These are phyloP conservation scores for Trichomonascaceae sp. DNA, from an alignment of 1,139 yeast genomes.

Conservation along the genomic window DNA sequence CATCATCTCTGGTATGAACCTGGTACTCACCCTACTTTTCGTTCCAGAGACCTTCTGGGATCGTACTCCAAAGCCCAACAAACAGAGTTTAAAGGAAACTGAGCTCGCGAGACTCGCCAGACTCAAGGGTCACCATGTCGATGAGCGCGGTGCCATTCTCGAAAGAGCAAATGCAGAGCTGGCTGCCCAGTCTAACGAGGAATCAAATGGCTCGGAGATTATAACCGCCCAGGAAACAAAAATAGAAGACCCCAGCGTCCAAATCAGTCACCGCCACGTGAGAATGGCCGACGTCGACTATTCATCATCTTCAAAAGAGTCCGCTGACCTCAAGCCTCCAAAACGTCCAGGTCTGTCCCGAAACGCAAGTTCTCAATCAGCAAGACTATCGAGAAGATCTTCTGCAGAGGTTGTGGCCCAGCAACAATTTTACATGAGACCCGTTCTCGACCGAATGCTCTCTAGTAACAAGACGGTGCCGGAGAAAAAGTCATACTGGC, in stretches of 20 bases:
- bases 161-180: background rate
- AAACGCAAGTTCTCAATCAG: background rate
- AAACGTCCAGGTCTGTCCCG: background rate
- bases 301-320: background rate
- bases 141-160: background rate
- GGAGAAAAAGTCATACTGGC: conserved; percentile 14
- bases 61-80: conserved; percentile 37
- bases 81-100: conserved; percentile 38
- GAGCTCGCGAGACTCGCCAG: conserved; percentile 34
- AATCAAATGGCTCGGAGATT: too few species aligned
- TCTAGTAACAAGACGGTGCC: conserved; percentile 8
- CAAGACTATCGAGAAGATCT: background rate
- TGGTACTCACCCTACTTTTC: conserved; percentile 36
- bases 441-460: conserved; percentile 6
- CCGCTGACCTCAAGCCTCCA: background rate
- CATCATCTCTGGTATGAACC: conserved; percentile 37
- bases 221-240: too few species aligned
- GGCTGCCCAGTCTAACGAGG: background rate
- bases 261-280: background rate
- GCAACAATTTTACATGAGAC: conserved; percentile 5
- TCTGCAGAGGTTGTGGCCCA: background rate
- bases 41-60: conserved; percentile 61
- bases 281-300: background rate
- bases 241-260: too few species aligned
- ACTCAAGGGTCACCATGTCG: background rate